Percentiles rank a stretch among this genome's conserved stretches.
Conservation (phyloP, 2,329 filamentous ascomycete species). For the Fusarium sp. region DNA sequence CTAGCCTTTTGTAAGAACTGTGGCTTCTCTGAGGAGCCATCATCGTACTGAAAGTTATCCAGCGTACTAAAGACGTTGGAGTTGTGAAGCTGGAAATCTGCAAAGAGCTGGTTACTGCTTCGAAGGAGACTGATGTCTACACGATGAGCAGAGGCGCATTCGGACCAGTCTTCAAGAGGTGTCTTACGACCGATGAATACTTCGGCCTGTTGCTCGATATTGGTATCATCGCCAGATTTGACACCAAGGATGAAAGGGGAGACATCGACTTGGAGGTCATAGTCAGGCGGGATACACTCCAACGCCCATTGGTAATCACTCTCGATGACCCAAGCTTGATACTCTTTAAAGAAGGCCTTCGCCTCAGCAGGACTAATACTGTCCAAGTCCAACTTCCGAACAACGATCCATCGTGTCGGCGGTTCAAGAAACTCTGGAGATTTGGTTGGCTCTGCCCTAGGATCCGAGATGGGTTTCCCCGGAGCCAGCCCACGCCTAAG, state of each 20-base stretch:
- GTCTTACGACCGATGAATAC: not conserved
- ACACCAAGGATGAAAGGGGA: not conserved
- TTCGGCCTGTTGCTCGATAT: not conserved
- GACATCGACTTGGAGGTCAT: not conserved
- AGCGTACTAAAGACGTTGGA: not conserved
- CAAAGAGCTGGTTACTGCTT: not conserved
- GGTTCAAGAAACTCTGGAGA: not conserved
- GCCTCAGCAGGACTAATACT: not conserved
- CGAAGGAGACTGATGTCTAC: not conserved
- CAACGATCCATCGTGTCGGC: not conserved
- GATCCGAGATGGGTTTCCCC: no score
- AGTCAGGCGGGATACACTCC: not conserved
- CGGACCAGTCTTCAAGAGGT: no score
- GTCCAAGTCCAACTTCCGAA: not conserved
- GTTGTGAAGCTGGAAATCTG: not conserved
- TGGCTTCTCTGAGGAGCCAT: not conserved
- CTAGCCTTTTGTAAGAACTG: not conserved
- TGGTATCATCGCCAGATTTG: not conserved
- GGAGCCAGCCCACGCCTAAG: not conserved
- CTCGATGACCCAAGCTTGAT: not conserved
- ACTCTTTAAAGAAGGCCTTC: not conserved
- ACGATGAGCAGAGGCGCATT: not conserved
- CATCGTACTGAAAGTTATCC: not conserved
- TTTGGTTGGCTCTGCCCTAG: no score
- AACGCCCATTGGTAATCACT: not conserved